Evolutionary conservation across 2,329 filamentous ascomycete genomes (phyloP), one percentile per base, ranked within the genome.

Genomic region (Alternaria solani): DNA sequence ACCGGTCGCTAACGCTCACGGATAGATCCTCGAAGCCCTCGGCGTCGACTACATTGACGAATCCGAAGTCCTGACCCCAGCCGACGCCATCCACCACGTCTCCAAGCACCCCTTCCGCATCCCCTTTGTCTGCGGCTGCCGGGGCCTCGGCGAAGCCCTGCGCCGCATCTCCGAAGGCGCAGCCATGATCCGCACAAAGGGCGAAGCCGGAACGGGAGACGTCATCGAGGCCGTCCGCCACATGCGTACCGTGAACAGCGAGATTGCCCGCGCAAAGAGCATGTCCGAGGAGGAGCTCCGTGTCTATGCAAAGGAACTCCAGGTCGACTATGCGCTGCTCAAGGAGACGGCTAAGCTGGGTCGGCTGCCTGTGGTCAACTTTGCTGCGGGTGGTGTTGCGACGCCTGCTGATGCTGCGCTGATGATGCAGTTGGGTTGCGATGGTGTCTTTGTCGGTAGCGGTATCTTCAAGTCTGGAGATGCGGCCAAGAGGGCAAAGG

Each of bases 351-450:
- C 93, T 1, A 88, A 93, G 83, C 85, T 96, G 66, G 93, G 93
- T 43, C 86, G 95, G 51, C 84, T 99, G 55, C 95, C 95, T 2
- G 94, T 98, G 0, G 95, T 99, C 66, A 98, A 98, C 85, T 98
- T 99, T 72, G 95, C 95, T 0, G 95, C 95, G 4, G 95, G 95
- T n/a, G 95, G 95, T 59, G 91, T 99, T n/a, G 95, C 95, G n/a
- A 99, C 95, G 1, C 95, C 95, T 0, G 95, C 95, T 0, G 95
- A 99, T 80, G 95, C 95, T 0, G 95, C 95, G 2, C 84, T 99
- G 82, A 92, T 99, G 94, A 99, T 99, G 95, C 94, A 98, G 85
- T 84, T 99, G 66, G 95, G 95, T 62, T 98, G 95, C 76, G 95
- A 99, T 75, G 95, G 95, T 59, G 95, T 99, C 36, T 99, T 99